These are phyloP conservation scores for Ilyonectria sp. DNA, from an alignment of 2,329 filamentous ascomycete genomes.

Conservation along the genomic window DNA sequence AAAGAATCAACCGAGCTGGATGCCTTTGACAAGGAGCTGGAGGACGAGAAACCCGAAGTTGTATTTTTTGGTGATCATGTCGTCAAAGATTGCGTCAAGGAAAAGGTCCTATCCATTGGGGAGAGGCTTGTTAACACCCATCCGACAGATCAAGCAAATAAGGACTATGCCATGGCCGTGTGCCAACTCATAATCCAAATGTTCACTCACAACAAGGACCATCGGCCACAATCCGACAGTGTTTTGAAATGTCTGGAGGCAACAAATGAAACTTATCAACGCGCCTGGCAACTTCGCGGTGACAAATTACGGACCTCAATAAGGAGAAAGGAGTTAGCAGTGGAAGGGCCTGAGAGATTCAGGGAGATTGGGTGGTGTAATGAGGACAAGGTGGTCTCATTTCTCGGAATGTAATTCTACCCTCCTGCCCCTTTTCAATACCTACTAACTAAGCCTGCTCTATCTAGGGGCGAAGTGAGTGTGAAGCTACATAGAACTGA, in stretches of 20 bases:
- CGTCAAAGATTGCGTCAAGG: not conserved
- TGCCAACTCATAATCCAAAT: not conserved
- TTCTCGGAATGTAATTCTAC: not conserved
- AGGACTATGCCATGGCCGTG: not conserved
- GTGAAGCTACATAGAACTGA: not conserved
- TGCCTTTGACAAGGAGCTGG: not conserved
- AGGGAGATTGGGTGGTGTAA: not conserved
- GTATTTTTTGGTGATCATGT: not conserved
- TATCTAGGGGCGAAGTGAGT: not conserved
- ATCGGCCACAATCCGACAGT: not conserved
- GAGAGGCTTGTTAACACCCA: not conserved
- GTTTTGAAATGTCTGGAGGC: not conserved
- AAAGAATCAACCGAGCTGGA: not conserved
- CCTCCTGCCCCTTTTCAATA: not conserved
- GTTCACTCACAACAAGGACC: not conserved
- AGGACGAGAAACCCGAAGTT: not conserved
- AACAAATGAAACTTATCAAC: not conserved
- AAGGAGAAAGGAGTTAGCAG: not conserved
- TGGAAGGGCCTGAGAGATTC: not conserved
- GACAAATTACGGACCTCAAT: not conserved
- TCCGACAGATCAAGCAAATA: not conserved
- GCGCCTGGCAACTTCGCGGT: not conserved
- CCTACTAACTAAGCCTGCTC: not conserved
- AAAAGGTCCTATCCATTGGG: not conserved
- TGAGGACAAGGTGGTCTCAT: not conserved